Evolutionary conservation across 192 early-diverging fungal genomes (phyloP).

Genomic region (Rhizophagus sp.): DNA sequence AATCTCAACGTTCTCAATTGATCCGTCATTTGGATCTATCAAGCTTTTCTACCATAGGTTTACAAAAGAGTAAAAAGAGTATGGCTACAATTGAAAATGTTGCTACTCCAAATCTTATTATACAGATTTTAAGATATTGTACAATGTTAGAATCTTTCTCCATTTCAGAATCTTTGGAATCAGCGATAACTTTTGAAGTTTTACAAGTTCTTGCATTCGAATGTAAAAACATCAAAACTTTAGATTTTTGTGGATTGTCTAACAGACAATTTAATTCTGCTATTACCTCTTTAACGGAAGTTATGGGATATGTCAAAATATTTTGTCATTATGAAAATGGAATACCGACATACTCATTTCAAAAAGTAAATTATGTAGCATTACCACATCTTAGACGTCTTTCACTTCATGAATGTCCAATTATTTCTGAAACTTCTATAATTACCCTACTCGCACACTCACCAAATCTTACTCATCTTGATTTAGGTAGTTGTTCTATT

Average conservation of each 20-base stretch:
- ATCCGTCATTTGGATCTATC: conserved; percentile 19
- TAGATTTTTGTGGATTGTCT: conserved; percentile 27
- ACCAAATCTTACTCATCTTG: conserved; percentile 26
- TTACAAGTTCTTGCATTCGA: conserved; percentile 3
- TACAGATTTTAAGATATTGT: conserved; percentile 4
- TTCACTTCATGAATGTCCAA: conserved; percentile 21
- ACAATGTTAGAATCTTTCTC: background rate
- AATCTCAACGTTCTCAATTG: background rate
- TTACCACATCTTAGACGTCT: conserved; percentile 17
- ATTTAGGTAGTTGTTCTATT: conserved; percentile 23
- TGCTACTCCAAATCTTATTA: background rate
- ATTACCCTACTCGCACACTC: conserved; percentile 19
- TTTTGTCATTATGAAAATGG: background rate
- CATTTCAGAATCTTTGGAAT: conserved; percentile 18
- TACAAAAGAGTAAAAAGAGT: conserved; percentile 1
- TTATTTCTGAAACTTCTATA: background rate
- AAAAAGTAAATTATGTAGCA: background rate
- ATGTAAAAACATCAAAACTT: conserved; percentile 16
- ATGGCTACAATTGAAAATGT: background rate
- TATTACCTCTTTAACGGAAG: background rate
- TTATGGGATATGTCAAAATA: background rate
- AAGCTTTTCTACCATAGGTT: conserved; percentile 1
- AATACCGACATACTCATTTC: background rate
- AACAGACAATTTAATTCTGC: conserved; percentile 15
- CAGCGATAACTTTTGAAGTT: conserved; percentile 14